Conservation (phyloP, 2,329 filamentous ascomycete species). For the Coniochaeta sp. region DNA sequence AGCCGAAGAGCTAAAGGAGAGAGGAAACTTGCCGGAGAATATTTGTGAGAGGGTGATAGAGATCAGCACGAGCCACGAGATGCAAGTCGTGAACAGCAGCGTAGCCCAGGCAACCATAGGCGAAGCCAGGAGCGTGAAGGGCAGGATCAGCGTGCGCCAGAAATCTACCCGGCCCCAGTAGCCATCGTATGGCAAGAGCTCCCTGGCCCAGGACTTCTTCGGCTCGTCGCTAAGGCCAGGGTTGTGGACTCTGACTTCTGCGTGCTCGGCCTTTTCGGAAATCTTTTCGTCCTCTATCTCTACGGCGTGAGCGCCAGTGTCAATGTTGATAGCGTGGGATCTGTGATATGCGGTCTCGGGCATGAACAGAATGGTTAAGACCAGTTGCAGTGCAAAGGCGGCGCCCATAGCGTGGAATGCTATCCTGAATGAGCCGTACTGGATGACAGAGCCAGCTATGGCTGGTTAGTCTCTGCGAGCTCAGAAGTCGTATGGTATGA, state of each 20-base stretch:
- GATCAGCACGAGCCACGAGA: conserved; percentile 22
- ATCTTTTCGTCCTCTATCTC: conserved; percentile 8
- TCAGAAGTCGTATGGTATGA: not conserved
- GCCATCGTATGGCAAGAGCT: conserved; percentile 26
- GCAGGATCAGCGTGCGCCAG: conserved; percentile 26
- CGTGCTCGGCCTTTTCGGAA: conserved; percentile 12
- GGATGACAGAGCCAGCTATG: conserved; percentile 28
- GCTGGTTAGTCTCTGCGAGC: not conserved
- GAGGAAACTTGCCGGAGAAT: conserved; percentile 9
- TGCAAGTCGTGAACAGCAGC: conserved; percentile 28
- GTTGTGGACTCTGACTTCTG: not conserved
- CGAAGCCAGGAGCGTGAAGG: conserved; percentile 25
- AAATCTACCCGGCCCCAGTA: conserved; percentile 29
- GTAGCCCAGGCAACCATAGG: conserved; percentile 30
- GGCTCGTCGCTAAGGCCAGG: conserved; percentile 6
- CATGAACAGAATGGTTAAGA: conserved; percentile 33
- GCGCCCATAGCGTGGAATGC: conserved; percentile 30
- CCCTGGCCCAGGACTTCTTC: conserved; percentile 16
- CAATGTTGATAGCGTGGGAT: conserved; percentile 24
- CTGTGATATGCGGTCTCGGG: conserved; percentile 29
- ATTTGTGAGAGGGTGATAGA: conserved; percentile 25
- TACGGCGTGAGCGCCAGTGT: conserved; percentile 16
- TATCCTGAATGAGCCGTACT: conserved; percentile 24
- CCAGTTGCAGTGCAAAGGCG: conserved; percentile 27
- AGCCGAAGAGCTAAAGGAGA: too few species aligned